Evolutionary conservation across 2,329 filamentous ascomycete species (phyloP).

Genomic region (Coniochaeta pulveracea): DNA sequence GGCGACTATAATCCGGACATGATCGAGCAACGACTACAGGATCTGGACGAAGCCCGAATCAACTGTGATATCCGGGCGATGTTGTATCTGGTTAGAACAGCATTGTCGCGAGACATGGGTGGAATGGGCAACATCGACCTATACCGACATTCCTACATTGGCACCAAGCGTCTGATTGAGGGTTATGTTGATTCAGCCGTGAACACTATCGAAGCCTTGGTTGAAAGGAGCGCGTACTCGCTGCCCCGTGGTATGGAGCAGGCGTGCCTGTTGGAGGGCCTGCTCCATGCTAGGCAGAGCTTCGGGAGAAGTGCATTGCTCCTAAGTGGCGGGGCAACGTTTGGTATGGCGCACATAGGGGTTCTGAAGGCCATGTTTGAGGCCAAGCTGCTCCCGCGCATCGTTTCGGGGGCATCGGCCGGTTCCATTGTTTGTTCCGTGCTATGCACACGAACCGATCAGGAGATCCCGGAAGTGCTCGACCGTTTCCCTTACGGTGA

Average conservation of each 20-base stretch:
- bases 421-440: slow-evolving; percentile 79
- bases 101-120: slow-evolving; percentile 69
- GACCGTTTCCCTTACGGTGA: slow-evolving; percentile 68
- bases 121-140: slow-evolving; percentile 76
- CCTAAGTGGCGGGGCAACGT: slow-evolving; percentile 76
- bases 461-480: slow-evolving; percentile 62
- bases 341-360: slow-evolving; percentile 87
- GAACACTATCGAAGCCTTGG: slow-evolving; percentile 59
- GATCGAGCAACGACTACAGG: slow-evolving; percentile 56
- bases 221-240: slow-evolving; percentile 44
- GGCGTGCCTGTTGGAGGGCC: slow-evolving; percentile 50
- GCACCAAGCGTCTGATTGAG: slow-evolving; percentile 81
- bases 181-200: slow-evolving; percentile 73
- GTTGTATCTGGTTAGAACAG: slow-evolving; percentile 70
- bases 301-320: slow-evolving; percentile 78
- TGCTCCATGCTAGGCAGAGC: slow-evolving; percentile 63
- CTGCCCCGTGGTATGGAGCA: slow-evolving; percentile 44
- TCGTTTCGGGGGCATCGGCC: slow-evolving; percentile 79
- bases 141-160: slow-evolving; percentile 75
- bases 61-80: slow-evolving; percentile 64
- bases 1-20: slow-evolving; percentile 61
- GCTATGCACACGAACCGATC: slow-evolving; percentile 65
- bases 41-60: slow-evolving; percentile 63
- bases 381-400: slow-evolving; percentile 63
- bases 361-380: slow-evolving; percentile 76